Base-by-base conservation (phyloP, 768 basidiomycete genomes). In the Boletus vinaceobasis region DNA sequence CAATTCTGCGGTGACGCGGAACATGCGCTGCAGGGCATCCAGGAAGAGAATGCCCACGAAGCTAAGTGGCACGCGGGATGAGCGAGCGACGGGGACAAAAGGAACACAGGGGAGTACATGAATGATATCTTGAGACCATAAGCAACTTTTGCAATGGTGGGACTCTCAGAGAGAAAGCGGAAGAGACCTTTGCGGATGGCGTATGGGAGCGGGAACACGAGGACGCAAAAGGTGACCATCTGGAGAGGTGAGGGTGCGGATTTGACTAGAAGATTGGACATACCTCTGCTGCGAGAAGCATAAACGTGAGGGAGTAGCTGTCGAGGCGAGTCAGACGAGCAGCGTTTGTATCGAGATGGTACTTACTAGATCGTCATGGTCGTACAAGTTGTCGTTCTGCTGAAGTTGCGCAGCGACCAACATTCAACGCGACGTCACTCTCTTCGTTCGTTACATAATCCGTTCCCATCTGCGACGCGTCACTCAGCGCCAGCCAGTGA, bases 111-210 rank as follows among this genome's bases (percentile, higher is more conserved):
- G 48, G 71, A 83, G 43, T 53, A 90, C 90, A 97, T 94, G 78
- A 96, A 97, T 9, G 91, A 87, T 56, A 97, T 96, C 71, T 96
- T 96, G 65, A 97, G 79, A 21, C 77, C 93, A 68, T 97, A 97
- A 7, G 93, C 90, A 54, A 96, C 60, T 64, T 94, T 95, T 19
- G 90, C 92, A 50, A 94, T 75, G 54, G 87, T 68, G 52, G 78
- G 74, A 47, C 81, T 90, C 57, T 84, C 82, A 0, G 85, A 82
- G 48, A 90, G 77, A 74, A 88, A 91, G 21, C 71, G 74, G 62
- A 96, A 92, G 45, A 95, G 69, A 1, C 66, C 65, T 76, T 88
- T 87, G 66, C 83, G 83, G 58, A 92, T 60, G 7, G 75, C 69
- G 71, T 90, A 87, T 1, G 93, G 93, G n/a, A 96, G 77, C 3